phyloP scores from a whole-genome alignment of 495 filamentous ascomycete species.

The Penicillium crystallinum region DNA sequence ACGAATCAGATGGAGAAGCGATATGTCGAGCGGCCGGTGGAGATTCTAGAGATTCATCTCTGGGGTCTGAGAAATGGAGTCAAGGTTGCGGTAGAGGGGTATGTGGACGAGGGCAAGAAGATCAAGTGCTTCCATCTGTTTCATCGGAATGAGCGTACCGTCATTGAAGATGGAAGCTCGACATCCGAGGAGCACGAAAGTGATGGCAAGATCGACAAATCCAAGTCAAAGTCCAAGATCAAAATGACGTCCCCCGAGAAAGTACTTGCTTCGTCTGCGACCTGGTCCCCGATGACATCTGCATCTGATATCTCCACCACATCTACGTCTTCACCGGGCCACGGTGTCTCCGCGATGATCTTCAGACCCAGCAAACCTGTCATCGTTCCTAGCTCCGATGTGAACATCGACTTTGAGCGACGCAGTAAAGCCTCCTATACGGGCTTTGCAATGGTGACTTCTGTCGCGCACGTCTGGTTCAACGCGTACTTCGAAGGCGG shows the following conservation, averaged over 20 bases:
- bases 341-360: conserved; percentile 53
- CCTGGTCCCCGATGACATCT: conserved; percentile 5
- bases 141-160: conserved; percentile 62
- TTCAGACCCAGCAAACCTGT: conserved; percentile 66
- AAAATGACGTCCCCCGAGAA: conserved; percentile 1
- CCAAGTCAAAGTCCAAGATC: background rate
- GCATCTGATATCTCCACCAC: conserved; percentile 13
- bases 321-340: conserved; percentile 4
- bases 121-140: conserved; percentile 85
- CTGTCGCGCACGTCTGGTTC: conserved; percentile 94
- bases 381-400: conserved; percentile 69
- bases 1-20: conserved; percentile 60
- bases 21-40: conserved; percentile 78
- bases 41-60: conserved; percentile 82
- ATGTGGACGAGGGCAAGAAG: conserved; percentile 76
- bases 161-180: conserved; percentile 50
- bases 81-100: conserved; percentile 81
- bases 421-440: conserved; percentile 68
- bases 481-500: conserved; percentile 90
- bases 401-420: conserved; percentile 85
- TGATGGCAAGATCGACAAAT: conserved; percentile 1
- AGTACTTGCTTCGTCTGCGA: conserved; percentile 3
- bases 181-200: background rate
- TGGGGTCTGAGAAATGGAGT: conserved; percentile 88
- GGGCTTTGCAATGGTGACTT: conserved; percentile 82